Conservation (phyloP, 2,329 filamentous ascomycete genomes). For the Exophiala xenobiotica region DNA sequence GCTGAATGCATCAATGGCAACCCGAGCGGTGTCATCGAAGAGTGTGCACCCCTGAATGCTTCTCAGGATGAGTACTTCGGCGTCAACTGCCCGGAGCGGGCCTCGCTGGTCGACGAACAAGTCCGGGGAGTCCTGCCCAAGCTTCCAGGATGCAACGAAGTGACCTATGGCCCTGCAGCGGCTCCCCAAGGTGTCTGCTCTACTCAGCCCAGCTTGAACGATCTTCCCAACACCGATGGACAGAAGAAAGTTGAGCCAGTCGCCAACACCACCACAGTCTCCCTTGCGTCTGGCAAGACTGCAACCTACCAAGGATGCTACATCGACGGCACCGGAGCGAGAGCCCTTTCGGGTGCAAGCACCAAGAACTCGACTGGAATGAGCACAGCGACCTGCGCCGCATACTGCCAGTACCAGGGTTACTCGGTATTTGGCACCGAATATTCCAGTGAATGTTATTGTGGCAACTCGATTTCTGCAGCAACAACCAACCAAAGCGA, state of each 20-base stretch:
- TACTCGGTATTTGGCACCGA: constrained; percentile 41
- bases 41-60: constrained; percentile 15
- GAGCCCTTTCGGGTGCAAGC: constrained; percentile 32
- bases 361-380: constrained; percentile 47
- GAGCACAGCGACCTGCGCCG: constrained; percentile 31
- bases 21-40: constrained; percentile 4
- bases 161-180: constrained; percentile 35
- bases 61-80: constrained; percentile 7
- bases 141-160: constrained; percentile 29
- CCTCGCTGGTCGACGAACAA: constrained; percentile 34
- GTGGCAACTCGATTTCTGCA: constrained; percentile 30
- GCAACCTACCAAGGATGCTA: constrained; percentile 42
- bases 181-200: constrained; percentile 17
- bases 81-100: constrained; percentile 18
- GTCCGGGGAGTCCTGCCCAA: constrained; percentile 16
- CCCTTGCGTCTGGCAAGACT: constrained; percentile 1
- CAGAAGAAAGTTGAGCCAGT: constrained; percentile 1
- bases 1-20: constrained; percentile 61
- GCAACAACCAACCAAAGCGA: constrained; percentile 7
- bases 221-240: constrained; percentile 1
- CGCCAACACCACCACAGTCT: background rate
- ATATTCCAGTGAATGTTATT: constrained; percentile 39
- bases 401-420: constrained; percentile 23
- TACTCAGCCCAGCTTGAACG: constrained; percentile 2
- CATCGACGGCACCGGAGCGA: constrained; percentile 36